Base-by-base conservation (phyloP, 768 basidiomycete species). In the Suillus cothurnatus region DNA sequence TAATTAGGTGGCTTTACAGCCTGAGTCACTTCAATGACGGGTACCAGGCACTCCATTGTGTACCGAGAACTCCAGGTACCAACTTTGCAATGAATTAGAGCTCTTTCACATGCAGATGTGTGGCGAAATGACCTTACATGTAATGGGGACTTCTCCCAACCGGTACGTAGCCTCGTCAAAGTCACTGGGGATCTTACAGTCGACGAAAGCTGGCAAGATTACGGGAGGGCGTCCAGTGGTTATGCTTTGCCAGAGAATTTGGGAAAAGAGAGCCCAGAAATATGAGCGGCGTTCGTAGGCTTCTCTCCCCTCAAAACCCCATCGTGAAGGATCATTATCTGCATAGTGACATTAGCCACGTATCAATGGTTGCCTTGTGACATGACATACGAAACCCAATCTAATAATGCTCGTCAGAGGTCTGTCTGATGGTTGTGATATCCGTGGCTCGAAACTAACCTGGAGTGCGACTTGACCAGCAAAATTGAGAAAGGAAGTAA, bases 181-280 rank as follows among this genome's bases (percentile, higher is more conserved):
- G 23, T 76, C 73, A 26, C 76, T 80, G 1, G 85, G 85, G 45
- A 84, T 77, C 32, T 72, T 76, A 67, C 84, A 85, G 62, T 85
- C 80, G 38, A 85, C 77, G 58, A 76, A 81, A 39, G 77, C 73
- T 34, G 78, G 77, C 32, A 81, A 68, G 32, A 86, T 77, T 28
- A 73, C 76, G 17, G 84, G 84, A 6, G 85, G 84, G 43, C 84
- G 77, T 23, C 85, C 85, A 17, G 81, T 82, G 19, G 82, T 74
- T 26, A 84, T 55, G 66, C 83, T 82, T 83, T 84, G 83, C 84
- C 85, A 86, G 50, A 85, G 70, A n/a, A 81, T 78, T 17, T 74
- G 81, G 31, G 79, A 63, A 67, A 85, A 73, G 36, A 86, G 73
- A 69, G 83, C 83, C 84, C 85, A 87, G 72, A 86, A 86, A 74